Base-by-base conservation (phyloP, 208 protist species). In the Trichomonas vaginalis region DNA sequence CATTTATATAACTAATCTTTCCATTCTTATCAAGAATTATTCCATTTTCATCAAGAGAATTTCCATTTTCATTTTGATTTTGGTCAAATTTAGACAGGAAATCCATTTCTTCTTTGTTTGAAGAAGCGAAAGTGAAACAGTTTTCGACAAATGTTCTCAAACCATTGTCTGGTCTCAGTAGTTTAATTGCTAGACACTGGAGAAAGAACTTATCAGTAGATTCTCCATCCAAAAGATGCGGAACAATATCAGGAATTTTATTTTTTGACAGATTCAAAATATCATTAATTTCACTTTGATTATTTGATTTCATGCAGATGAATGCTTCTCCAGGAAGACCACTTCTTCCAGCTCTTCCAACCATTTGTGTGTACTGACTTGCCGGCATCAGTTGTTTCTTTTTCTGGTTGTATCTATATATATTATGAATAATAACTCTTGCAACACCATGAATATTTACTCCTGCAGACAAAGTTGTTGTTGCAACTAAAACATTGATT, bases 361-460 rank as follows among this genome's bases (percentile, higher is more conserved):
- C 86, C 86, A 92, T 92, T 32, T 92, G 86, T 2, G 45, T 92
- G n/a, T 35, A 92, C n/a, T 92, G 86, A 12, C 45, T 9, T n/a
- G 4, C 27, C 17, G 86, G 86, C 21, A 92, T 92, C 37, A 40
- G 15, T 39, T 15, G 8, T 39, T 92, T 35, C 10, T 45, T 45
- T 83, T n/a, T 83, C 6, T 51, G 4, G 17, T 32, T 12, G 10
- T 17, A 92, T 92, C 86, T 27, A 51, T 45, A 92, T 35, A 92
- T 42, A 35, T 47, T 47, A 23, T 48, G 35, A 39, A 92, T 92
- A 39, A 92, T 35, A 21, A 92, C 86, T 2, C 86, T 9, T 39
- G 86, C 86, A 35, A 92, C 86, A 10, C 40, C 42, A 92, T 92
- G 86, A 51, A 92, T 92, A 51, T 92, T 92, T n/a, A 92, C n/a